A percentile compares a stretch with the other conserved stretches of the same genome.
These are phyloP conservation scores for Diaporthe vexans DNA, from an alignment of 2,329 filamentous ascomycete species.

Conservation along the genomic window DNA sequence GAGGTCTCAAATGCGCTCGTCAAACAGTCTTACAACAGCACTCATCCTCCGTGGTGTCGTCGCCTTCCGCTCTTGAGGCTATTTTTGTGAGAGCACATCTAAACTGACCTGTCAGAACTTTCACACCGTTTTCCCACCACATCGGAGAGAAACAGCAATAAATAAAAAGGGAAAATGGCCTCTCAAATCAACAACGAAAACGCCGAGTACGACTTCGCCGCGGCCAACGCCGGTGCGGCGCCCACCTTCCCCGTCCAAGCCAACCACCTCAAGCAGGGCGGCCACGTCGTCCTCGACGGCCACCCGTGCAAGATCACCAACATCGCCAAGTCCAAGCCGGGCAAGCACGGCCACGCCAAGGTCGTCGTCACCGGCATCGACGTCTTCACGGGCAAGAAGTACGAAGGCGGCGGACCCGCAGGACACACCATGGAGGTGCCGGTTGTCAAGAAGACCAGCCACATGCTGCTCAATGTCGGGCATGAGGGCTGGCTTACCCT, in stretches of 20 bases:
- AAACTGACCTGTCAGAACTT: neutral
- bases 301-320: constrained; percentile 22
- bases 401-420: neutral
- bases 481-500: constrained; percentile 4
- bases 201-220: constrained; percentile 11
- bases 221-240: neutral
- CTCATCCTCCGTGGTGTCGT: constrained; percentile 15
- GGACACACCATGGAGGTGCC: constrained; percentile 14
- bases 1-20: neutral
- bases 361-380: constrained; percentile 5
- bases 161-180: neutral
- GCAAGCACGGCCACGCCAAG: constrained; percentile 26
- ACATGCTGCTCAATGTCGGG: constrained; percentile 15
- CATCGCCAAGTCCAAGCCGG: constrained; percentile 18
- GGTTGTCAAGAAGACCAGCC: neutral
- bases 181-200: constrained; percentile 23
- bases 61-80: constrained; percentile 8
- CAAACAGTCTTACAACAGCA: constrained; percentile 3
- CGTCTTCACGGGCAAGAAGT: constrained; percentile 19
- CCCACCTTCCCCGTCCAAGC: constrained; percentile 18
- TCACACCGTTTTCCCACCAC: neutral
- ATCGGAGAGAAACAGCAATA: no score
- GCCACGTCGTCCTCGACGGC: neutral
- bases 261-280: constrained; percentile 21
- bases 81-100: neutral